Base-by-base conservation (phyloP, 768 basidiomycete species). In the Hericium rajendrae region DNA sequence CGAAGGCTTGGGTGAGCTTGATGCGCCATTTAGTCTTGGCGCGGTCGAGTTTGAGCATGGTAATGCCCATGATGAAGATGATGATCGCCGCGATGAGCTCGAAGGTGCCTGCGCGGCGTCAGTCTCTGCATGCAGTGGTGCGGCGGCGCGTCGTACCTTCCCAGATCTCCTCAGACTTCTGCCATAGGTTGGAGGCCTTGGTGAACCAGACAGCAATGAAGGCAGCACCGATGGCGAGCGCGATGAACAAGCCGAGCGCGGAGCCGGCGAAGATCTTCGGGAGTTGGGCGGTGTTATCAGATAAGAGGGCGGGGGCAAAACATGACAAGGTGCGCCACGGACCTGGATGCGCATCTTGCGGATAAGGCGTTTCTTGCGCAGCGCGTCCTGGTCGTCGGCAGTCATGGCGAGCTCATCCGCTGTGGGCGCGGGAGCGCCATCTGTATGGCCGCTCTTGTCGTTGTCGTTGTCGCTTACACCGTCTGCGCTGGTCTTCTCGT, bases 171-270 rank as follows among this genome's bases (percentile, higher is more conserved):
- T 98, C 95, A 6, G 91, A 81, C 66, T 83, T 83, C 41, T 78
- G 68, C 88, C 91, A 97, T 16, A 98, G 78, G 69, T 97, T 75
- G 20, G 78, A 77, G 0, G 94, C 86, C 65, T 89, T 83, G 32
- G 93, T 97, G 73, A 95, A 97, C 88, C 93, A 98, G 43, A 97
- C 80, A 6, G 88, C 92, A 60, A 97, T 88, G 71, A 95, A 97
- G 2, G 91, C 85, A 12, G 89, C 92, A 38, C 94, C 95, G 58
- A 97, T 85, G 38, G 85, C 79, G 22, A 91, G 69, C 5, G 95
- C 86, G 48, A 93, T 73, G 58, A 87, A 68, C n/a, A 97, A 75
- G 8, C 95, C 95, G 24, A 80, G 61, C 6, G 73, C 71, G 1
- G 88, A 81, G 13, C 92, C 92, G n/a, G 81, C 64, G 67, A 91